Evolutionary conservation across 805 yeast species (phyloP), one percentile per base, ranked within the genome.

Genomic region (Trichomonascus vanleenenianus): DNA sequence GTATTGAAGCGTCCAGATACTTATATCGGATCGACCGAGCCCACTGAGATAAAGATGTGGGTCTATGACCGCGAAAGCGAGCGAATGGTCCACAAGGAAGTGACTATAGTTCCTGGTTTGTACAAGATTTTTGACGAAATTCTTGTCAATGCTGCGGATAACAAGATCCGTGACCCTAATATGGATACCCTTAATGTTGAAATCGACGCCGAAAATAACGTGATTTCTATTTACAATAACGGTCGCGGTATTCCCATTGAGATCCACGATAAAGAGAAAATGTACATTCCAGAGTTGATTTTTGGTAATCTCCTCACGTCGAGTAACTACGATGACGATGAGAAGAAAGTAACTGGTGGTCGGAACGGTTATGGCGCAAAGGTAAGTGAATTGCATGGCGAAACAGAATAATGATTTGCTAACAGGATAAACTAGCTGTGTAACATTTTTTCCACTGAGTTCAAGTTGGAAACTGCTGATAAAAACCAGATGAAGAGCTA

Each of bases 321-420:
- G 1, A 85, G 96, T 22, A 93, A 93, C 66, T 93, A 93, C 63
- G 96, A 93, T 63, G 98, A 93, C 63, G 78, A 91, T 52, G 85
- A 93, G 59, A 85, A 86, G 66, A 93, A 93, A 64, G 97, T 93
- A 30, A 86, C 95, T 2, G 98, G 98, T 70, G 98, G 98, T 65
- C 80, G 98, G 71, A 93, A 93, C 62, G 98, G 98, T 52, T 93
- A 81, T 61, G 98, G 98, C 66, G 98, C 98, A 41, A 93, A 93
- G 62, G 70, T 53, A 51, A 40, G 53, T 45, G 8, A 12, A 32
- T n/a, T n/a, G n/a, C n/a, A n/a, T n/a, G n/a, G 9, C 3, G 3
- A 32, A 5, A 6, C 35, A 32, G 11, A 12, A 32, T 10, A 9
- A 32, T 3, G 6, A 14, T 4, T 5, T 10, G 19, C 38, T 34